Base-by-base conservation (phyloP, 805 yeast genomes). In the Wickerhamiella azyma region DNA sequence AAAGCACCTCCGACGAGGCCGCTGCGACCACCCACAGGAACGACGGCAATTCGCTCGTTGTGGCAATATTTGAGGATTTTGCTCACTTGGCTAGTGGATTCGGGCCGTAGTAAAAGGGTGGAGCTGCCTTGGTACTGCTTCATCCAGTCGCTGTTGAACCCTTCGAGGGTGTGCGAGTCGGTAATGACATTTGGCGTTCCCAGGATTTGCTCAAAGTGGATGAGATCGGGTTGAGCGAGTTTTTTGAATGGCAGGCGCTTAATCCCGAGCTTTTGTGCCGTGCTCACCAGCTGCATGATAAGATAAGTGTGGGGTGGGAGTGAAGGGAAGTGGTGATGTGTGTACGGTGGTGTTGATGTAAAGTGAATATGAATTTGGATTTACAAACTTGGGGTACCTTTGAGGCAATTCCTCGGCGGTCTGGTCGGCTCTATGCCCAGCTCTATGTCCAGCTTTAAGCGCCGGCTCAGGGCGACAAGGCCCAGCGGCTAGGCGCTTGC, bases 1-100 rank as follows among this genome's bases (percentile, higher is more conserved):
- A 79, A 76, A 5, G 94, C 81, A 4, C 96, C 97, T 52, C 96
- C 97, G 37, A 88, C 97, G 39, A 88, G 71, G 24, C 96, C 96
- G 1, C 96, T 89, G 65, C 89, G 88, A 55, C 97, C 97, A 59
- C 96, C 96, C 66, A 89, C 96, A 13, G 97, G 96, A 9, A 85
- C 94, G 41, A 88, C 77, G 0, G 96, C 95, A 26, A 88, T 64
- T 50, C 72, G 75, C 41, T 77, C 64, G 26, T 79, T 83, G 58
- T 82, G 81, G 68, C 95, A 85, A 64, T 85, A 81, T 60, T 76
- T 77, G 59, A 89, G 59, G 51, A 89, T 84, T 55, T 76, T 59
- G 2, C 88, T 71, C 14, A 89, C 79, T 62, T 88, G 88, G 51
- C 80, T 77, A 2, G 85, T 76, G 11, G 82, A 73, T 56, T 78